These are phyloP conservation scores for Crataegus laevigata DNA, from an alignment of 306 rosid species.

Conservation along the genomic window DNA sequence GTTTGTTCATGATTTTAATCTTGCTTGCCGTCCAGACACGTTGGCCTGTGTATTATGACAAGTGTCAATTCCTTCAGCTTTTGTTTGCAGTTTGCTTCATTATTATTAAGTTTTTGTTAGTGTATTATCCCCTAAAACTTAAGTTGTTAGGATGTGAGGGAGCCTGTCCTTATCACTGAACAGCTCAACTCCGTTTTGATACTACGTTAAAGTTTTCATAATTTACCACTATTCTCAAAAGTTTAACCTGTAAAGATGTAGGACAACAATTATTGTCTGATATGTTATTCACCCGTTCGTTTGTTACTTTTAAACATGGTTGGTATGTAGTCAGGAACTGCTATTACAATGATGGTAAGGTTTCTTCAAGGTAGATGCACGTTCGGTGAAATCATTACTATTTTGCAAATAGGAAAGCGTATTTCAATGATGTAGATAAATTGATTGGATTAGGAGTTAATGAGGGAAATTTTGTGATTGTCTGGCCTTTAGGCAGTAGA, in stretches of 20 bases:
- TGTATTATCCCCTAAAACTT: not conserved
- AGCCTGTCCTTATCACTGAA: not conserved
- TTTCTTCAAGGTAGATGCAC: not conserved
- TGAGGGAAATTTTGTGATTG: not conserved
- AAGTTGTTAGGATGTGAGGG: not conserved
- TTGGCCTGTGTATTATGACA: not conserved
- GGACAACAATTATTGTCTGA: not conserved
- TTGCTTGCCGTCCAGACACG: not conserved
- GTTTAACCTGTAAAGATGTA: not conserved
- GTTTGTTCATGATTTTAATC: not conserved
- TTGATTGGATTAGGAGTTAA: not conserved
- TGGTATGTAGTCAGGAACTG: not conserved
- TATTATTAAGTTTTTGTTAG: not conserved
- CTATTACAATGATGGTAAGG: not conserved
- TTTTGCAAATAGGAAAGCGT: not conserved
- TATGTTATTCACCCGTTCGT: too few species aligned
- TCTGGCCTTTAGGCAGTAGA: too few species aligned
- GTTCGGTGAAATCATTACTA: not conserved
- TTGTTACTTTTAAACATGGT: not conserved
- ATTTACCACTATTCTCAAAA: not conserved
- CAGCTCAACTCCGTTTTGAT: not conserved
- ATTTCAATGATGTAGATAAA: not conserved
- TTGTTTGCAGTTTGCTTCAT: not conserved
- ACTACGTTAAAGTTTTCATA: not conserved
- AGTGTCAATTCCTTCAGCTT: not conserved